Conservation (phyloP, 306 rosid species). For the Corylus americana region DNA sequence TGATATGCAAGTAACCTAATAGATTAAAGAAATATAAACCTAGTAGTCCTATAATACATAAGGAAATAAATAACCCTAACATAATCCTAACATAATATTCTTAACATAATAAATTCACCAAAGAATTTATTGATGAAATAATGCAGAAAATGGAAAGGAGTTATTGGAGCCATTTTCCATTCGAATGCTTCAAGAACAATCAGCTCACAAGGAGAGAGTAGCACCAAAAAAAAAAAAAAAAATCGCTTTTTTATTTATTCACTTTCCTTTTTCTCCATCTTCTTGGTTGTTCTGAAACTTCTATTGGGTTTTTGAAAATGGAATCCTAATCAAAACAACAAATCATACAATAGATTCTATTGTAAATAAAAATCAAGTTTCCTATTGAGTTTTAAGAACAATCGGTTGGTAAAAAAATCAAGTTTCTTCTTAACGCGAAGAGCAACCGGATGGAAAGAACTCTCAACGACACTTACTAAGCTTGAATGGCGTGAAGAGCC, state of each 20-base stretch:
- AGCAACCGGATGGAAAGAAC: conserved; percentile 32
- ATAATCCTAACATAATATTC: no score
- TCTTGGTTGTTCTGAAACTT: conserved; percentile 49
- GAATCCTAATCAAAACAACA: conserved; percentile 59
- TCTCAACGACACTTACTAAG: conserved; percentile 49
- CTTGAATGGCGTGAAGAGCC: conserved; percentile 34
- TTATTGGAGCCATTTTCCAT: conserved; percentile 77
- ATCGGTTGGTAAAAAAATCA: neutral
- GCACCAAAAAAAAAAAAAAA: no score
- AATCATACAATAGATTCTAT: conserved; percentile 32
- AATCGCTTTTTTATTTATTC: conserved; percentile 40
- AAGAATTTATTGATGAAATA: conserved; percentile 60
- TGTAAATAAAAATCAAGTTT: no score
- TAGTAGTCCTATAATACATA: no score
- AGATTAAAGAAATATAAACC: no score
- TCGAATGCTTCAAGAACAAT: conserved; percentile 65
- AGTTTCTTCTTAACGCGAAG: conserved; percentile 74
- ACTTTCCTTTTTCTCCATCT: conserved; percentile 43
- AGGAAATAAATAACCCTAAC: no score
- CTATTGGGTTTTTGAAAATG: conserved; percentile 58
- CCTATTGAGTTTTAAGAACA: no score
- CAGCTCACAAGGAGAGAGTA: conserved; percentile 38
- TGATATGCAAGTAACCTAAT: no score
- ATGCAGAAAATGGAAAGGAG: conserved; percentile 73
- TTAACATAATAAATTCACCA: conserved; percentile 38